These are phyloP conservation scores for Eimeria tenella DNA, from an alignment of 169 alveolate genomes.

Conservation along the genomic window DNA sequence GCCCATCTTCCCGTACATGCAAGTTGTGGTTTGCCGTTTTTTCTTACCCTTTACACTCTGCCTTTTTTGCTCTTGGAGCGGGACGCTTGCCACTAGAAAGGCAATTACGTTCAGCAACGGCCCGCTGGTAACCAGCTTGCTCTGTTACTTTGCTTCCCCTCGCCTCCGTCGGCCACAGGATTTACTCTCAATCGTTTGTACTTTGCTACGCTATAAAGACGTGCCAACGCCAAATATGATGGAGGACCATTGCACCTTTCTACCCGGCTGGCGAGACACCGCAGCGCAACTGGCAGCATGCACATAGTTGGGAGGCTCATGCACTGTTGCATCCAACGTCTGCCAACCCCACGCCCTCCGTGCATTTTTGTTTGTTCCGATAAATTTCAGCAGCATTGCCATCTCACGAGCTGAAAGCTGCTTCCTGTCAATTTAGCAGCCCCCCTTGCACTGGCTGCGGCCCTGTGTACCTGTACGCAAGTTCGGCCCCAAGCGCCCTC, in stretches of 20 bases:
- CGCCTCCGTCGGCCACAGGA: slow-evolving; percentile 58
- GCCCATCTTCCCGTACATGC: slow-evolving; percentile 64
- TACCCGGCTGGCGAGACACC: slow-evolving; percentile 63
- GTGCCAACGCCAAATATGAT: slow-evolving; percentile 50
- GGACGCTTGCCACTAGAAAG: slow-evolving; percentile 37
- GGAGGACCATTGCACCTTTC: slow-evolving; percentile 70
- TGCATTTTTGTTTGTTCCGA: slow-evolving; percentile 54
- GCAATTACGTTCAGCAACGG: slow-evolving; percentile 65
- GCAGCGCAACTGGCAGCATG: slow-evolving; percentile 75
- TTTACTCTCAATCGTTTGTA: slow-evolving; percentile 32
- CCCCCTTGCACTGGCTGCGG: slow-evolving; percentile 25
- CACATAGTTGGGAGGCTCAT: slow-evolving; percentile 66
- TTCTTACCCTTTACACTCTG: slow-evolving; percentile 46
- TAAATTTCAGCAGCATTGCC: slow-evolving; percentile 30
- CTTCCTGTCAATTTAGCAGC: slow-evolving; percentile 29
- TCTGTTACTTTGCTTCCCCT: slow-evolving; percentile 63
- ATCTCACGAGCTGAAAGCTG: slow-evolving; percentile 37
- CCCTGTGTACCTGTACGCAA: slow-evolving; percentile 10
- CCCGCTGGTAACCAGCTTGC: slow-evolving; percentile 71
- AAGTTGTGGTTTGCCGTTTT: slow-evolving; percentile 59
- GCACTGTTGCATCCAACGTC: slow-evolving; percentile 58
- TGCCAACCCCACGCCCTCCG: slow-evolving; percentile 54
- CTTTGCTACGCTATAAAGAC: slow-evolving; percentile 35
- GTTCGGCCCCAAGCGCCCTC: slow-evolving; percentile 34
- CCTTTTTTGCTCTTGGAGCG: slow-evolving; percentile 60